These are phyloP conservation scores for Tylopilus rubrobrunneus DNA, from an alignment of 768 basidiomycete species.

Conservation along the genomic window DNA sequence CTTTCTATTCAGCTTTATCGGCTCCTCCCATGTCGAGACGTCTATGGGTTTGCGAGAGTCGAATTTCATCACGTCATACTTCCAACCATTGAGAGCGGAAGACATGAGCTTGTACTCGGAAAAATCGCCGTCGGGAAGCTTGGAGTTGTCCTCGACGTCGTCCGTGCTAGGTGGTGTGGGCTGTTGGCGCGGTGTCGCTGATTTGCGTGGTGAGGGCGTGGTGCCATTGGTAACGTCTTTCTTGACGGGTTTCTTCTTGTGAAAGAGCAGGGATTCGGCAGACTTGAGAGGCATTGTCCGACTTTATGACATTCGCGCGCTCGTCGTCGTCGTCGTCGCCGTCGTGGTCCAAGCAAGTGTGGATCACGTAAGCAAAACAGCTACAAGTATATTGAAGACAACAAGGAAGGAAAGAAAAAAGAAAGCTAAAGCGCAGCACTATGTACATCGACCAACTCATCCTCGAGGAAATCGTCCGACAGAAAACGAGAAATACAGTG, in stretches of 20 bases:
- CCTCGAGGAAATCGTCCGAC: constrained; percentile 21
- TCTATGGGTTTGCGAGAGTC: constrained; percentile 72
- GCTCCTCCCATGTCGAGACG: constrained; percentile 61
- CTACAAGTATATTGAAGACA: constrained; percentile 7
- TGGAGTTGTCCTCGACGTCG: constrained; percentile 48
- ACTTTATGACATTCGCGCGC: constrained; percentile 1
- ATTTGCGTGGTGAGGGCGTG: constrained; percentile 32
- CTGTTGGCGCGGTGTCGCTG: constrained; percentile 37
- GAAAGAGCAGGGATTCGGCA: constrained; percentile 56
- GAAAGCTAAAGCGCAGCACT: constrained; percentile 15
- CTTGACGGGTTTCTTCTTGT: constrained; percentile 52
- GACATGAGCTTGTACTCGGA: constrained; percentile 79
- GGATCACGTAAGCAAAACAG: constrained; percentile 25
- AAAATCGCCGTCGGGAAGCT: constrained; percentile 64
- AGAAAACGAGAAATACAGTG: constrained; percentile 21
- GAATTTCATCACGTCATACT: constrained; percentile 92
- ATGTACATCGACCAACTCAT: constrained; percentile 29
- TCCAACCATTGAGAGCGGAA: constrained; percentile 80
- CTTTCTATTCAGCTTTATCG: constrained; percentile 87
- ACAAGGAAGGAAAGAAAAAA: constrained; percentile 1
- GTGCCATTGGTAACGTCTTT: constrained; percentile 18
- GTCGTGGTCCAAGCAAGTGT: constrained; percentile 6
- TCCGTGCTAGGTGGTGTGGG: constrained; percentile 38
- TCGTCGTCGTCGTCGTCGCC: not conserved
- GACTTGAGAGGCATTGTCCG: constrained; percentile 28